phyloP scores from a whole-genome alignment of 1,284 basidiomycete species.

The Pyrrhoderma noxium region DNA sequence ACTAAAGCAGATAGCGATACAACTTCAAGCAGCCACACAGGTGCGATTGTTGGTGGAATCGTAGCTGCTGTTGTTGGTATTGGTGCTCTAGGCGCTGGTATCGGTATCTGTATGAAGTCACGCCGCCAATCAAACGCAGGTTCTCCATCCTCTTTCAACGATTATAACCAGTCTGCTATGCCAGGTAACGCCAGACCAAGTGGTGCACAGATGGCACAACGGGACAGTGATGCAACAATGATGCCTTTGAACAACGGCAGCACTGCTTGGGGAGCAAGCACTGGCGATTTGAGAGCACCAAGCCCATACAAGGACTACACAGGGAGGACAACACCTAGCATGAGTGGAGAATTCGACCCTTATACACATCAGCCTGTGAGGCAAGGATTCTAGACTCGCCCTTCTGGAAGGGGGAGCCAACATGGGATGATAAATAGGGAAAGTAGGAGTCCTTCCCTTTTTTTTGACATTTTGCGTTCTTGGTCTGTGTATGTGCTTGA shows the following conservation, averaged over 20 bases:
- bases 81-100: slow-evolving; percentile 40
- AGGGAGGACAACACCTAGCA: slow-evolving; percentile 6
- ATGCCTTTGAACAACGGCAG: slow-evolving; percentile 13
- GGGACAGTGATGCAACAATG: slow-evolving; percentile 16
- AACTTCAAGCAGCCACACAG: slow-evolving; percentile 28
- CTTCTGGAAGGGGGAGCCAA: too few relatives aligned
- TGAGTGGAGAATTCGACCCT: slow-evolving; percentile 17
- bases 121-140: slow-evolving; percentile 33
- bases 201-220: slow-evolving; percentile 10
- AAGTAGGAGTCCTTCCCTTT: too few relatives aligned
- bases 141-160: neutral
- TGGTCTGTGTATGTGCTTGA: too few relatives aligned
- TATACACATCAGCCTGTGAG: slow-evolving; percentile 12
- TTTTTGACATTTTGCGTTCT: too few relatives aligned
- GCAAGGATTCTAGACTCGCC: slow-evolving; percentile 2
- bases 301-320: slow-evolving; percentile 16
- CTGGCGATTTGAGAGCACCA: slow-evolving; percentile 1
- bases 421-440: too few relatives aligned
- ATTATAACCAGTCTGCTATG: neutral
- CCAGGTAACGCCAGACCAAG: slow-evolving; percentile 2
- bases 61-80: slow-evolving; percentile 44
- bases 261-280: slow-evolving; percentile 12
- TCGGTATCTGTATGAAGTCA: slow-evolving; percentile 40
- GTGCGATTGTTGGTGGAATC: slow-evolving; percentile 42
- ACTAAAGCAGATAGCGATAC: slow-evolving; percentile 15